These are phyloP conservation scores for Sporothrix luriei DNA, from an alignment of 2,329 filamentous ascomycete genomes.

Conservation along the genomic window DNA sequence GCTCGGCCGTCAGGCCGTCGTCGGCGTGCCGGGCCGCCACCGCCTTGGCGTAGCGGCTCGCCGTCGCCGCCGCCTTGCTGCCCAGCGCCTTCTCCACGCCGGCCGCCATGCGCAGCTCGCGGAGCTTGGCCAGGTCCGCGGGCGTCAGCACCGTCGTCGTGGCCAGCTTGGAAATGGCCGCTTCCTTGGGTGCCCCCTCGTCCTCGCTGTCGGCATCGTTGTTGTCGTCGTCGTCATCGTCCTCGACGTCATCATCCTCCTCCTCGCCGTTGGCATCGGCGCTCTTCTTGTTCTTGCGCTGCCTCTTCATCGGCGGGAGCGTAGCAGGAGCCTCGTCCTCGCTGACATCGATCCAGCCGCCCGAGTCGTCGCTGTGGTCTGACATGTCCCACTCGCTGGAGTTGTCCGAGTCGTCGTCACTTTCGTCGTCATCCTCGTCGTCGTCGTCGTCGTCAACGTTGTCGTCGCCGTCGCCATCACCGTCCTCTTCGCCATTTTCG, in stretches of 20 bases:
- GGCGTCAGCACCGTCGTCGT: slow-evolving; percentile 93
- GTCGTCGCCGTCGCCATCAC: slow-evolving; percentile 62
- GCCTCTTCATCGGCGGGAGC: slow-evolving; percentile 66
- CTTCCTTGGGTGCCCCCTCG: slow-evolving; percentile 50
- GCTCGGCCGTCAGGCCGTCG: slow-evolving; percentile 83
- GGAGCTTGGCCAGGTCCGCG: slow-evolving; percentile 91
- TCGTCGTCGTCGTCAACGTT: slow-evolving; percentile 64
- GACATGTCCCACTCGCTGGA: slow-evolving; percentile 65
- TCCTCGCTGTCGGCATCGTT: slow-evolving; percentile 49
- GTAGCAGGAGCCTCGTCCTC: slow-evolving; percentile 77
- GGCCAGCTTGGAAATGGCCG: slow-evolving; percentile 69
- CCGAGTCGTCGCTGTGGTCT: slow-evolving; percentile 67
- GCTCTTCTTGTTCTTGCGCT: slow-evolving; percentile 44
- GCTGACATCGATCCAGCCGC: slow-evolving; percentile 91
- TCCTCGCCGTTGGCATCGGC: slow-evolving; percentile 45
- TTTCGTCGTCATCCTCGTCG: slow-evolving; percentile 62
- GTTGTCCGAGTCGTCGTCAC: slow-evolving; percentile 58
- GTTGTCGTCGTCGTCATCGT: slow-evolving; percentile 60
- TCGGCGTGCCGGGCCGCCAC: slow-evolving; percentile 69
- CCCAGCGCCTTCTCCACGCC: slow-evolving; percentile 67
- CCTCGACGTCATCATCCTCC: slow-evolving; percentile 47
- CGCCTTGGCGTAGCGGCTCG: slow-evolving; percentile 53
- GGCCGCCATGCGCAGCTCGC: slow-evolving; percentile 77
- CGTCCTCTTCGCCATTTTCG: slow-evolving; percentile 60
- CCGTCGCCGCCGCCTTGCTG: slow-evolving; percentile 37